phyloP scores from a whole-genome alignment of 1,284 basidiomycete species.

The Laetiporus sulphureus region DNA sequence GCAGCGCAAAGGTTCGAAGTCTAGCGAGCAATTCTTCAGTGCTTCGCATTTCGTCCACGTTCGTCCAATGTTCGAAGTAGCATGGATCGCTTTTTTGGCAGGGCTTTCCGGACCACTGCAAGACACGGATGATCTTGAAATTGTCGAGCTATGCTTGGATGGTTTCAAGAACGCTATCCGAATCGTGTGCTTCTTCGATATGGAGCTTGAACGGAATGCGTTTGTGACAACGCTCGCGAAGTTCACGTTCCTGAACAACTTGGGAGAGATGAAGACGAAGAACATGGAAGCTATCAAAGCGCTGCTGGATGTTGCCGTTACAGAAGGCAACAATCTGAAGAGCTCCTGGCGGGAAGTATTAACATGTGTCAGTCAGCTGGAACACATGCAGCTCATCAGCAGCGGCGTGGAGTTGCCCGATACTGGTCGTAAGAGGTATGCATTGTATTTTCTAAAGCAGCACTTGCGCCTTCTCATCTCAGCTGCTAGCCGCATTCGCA shows the following conservation, averaged over 20 bases:
- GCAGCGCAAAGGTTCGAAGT: constrained; percentile 72
- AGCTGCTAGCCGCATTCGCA: constrained; percentile 44
- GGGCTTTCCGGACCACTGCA: constrained; percentile 90
- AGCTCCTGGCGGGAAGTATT: constrained; percentile 95
- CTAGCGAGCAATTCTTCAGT: constrained; percentile 84
- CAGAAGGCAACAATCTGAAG: constrained; percentile 91
- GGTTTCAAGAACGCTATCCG: constrained; percentile 92
- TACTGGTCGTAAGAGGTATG: constrained; percentile 68
- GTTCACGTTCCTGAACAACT: constrained; percentile 94
- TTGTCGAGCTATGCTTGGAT: constrained; percentile 88
- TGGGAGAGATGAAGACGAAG: constrained; percentile 97
- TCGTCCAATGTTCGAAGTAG: constrained; percentile 95
- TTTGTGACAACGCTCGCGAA: constrained; percentile 97
- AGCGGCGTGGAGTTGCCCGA: constrained; percentile 83
- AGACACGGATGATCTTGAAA: constrained; percentile 86
- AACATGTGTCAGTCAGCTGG: constrained; percentile 93
- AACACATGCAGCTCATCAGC: constrained; percentile 95
- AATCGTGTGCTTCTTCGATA: constrained; percentile 91
- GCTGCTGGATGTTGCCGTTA: constrained; percentile 86
- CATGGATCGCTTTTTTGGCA: constrained; percentile 95
- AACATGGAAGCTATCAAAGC: constrained; percentile 98
- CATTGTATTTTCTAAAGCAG: constrained; percentile 3
- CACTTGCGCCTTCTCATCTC: not conserved
- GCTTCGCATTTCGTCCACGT: constrained; percentile 95
- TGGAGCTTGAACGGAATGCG: constrained; percentile 92